Percentiles rank a stretch among this genome's conserved stretches.
phyloP scores from a whole-genome alignment of 306 rosid species.

The Cucurbita argyrosperma region DNA sequence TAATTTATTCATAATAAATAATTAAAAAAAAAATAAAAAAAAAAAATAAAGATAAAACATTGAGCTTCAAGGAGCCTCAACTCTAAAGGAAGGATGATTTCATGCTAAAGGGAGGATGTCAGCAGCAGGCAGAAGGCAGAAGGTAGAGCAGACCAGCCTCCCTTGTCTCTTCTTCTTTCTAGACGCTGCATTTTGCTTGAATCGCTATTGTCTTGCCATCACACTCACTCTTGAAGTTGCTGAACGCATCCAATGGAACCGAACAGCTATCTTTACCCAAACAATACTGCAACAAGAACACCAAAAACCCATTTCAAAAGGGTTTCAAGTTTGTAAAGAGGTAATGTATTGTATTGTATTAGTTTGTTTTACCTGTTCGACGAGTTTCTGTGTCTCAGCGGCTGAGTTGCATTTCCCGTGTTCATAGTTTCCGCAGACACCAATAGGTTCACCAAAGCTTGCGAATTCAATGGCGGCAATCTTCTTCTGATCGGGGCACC shows the following conservation, averaged over 20 bases:
- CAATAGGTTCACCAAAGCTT: conserved; percentile 60
- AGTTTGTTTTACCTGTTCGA: conserved; percentile 22
- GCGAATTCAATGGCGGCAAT: conserved; percentile 45
- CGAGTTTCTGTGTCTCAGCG: conserved; percentile 13
- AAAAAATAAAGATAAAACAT: neutral
- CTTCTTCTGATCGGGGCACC: conserved; percentile 28
- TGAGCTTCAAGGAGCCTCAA: neutral
- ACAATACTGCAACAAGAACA: conserved; percentile 28
- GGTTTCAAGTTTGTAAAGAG: neutral
- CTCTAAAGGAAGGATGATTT: neutral
- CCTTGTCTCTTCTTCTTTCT: neutral
- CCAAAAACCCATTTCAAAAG: neutral
- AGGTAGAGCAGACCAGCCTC: neutral
- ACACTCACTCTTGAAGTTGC: conserved; percentile 24
- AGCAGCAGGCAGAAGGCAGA: neutral
- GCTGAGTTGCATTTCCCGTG: conserved; percentile 32
- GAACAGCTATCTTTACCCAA: conserved; percentile 33
- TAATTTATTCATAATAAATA: too few species aligned
- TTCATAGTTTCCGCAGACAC: conserved; percentile 34
- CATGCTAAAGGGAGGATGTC: neutral
- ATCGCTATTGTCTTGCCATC: conserved; percentile 34
- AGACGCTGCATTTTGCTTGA: conserved; percentile 33
- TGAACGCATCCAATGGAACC: conserved; percentile 29
- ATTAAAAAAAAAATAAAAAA: neutral
- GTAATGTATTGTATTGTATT: neutral